Conservation (phyloP, 2,329 filamentous ascomycete species). For the Colletotrichum plurivorum region DNA sequence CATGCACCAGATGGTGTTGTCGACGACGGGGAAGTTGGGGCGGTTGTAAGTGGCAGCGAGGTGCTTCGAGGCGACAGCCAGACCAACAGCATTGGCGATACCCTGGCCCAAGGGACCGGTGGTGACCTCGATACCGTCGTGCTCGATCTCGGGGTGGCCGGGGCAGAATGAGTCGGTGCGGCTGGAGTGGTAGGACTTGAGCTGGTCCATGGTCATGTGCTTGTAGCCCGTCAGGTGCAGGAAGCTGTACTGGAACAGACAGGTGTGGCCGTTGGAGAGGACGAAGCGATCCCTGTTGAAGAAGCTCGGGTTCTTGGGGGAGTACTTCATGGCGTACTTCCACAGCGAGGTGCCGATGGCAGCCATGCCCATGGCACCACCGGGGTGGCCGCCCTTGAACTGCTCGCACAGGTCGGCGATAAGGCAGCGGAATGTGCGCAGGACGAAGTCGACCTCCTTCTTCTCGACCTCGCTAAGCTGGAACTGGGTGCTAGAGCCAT, state of each 20-base stretch:
- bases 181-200: constrained; percentile 65
- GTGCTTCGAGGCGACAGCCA: constrained; percentile 71
- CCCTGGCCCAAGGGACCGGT: constrained; percentile 73
- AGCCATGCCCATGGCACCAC: constrained; percentile 72
- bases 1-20: constrained; percentile 70
- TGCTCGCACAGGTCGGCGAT: constrained; percentile 80
- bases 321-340: constrained; percentile 75
- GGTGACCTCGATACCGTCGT: constrained; percentile 70
- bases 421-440: constrained; percentile 72
- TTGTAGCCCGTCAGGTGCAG: constrained; percentile 68
- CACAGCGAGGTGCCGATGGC: constrained; percentile 72
- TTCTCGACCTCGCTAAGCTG: constrained; percentile 31
- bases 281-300: constrained; percentile 76
- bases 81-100: constrained; percentile 71
- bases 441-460: constrained; percentile 51
- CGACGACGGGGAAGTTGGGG: constrained; percentile 62
- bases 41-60: constrained; percentile 68
- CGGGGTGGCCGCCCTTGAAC: constrained; percentile 78
- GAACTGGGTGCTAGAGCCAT: constrained; percentile 29
- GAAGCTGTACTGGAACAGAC: constrained; percentile 68
- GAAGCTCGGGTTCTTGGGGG: constrained; percentile 66
- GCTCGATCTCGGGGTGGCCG: constrained; percentile 71
- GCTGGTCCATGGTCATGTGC: constrained; percentile 68
- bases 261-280: constrained; percentile 72
- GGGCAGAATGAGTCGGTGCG: constrained; percentile 65